Base-by-base conservation (phyloP, 148 eudicot genomes). In the Oxyria digyna region DNA sequence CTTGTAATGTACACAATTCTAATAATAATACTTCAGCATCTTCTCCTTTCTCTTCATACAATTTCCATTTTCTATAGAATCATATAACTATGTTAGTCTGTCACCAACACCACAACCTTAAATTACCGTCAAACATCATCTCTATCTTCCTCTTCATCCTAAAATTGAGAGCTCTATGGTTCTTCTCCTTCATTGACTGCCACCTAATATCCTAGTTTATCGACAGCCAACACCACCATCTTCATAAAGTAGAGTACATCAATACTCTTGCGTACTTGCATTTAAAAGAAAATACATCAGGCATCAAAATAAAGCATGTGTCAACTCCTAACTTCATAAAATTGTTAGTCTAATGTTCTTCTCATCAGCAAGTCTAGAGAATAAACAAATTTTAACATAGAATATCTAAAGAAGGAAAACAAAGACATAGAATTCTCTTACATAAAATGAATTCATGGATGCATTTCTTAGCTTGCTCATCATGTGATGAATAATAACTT, bases 401-500 rank as follows among this genome's bases (percentile, higher is more conserved):
- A 23, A 8, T 20, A 7, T 20, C 59, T 24, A 31, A 27, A 20
- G 17, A 62, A 1, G 15, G 38, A 6, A 9, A 23, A 26, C 62
- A 48, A n/a, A 41, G 43, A 11, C 43, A 41, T 7, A 41, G 46
- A 41, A 24, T 26, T 71, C 57, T 69, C 92, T 85, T 81, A 89
- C 92, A 76, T 55, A 67, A 69, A 64, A 77, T 72, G 85, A 72
- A 43, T 57, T 37, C 72, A 32, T 78, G 80, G 74, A 81, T 73
- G 71, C 80, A 65, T 78, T 79, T 78, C 77, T 85, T 29, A 85
- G 76, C 64, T 74, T 85, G 70, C 67, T 84, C 82, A 82, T 71
- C 65, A 73, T 70, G 73, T 77, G 63, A 37, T 40, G 66, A 52
- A 78, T 62, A 67, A 83, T 71, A 76, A 77, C 83, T 45, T 71